Evolutionary conservation across 1,284 basidiomycete species (phyloP).

Genomic region (Vanrija sp.): DNA sequence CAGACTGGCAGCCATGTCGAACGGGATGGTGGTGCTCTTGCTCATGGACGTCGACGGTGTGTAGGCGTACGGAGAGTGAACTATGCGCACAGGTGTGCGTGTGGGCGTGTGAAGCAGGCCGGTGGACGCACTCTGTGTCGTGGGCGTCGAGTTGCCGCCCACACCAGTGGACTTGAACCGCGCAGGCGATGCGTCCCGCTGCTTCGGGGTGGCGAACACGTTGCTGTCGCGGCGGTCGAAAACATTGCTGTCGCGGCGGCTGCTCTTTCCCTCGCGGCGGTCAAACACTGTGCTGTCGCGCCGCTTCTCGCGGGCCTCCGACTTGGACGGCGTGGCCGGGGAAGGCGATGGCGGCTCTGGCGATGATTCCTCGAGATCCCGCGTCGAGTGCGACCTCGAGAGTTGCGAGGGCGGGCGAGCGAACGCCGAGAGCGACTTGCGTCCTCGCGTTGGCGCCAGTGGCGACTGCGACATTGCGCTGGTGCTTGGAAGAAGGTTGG

Average conservation of each 20-base stretch:
- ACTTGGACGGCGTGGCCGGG: neutral
- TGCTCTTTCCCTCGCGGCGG: neutral
- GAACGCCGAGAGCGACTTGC: slow-evolving; percentile 36
- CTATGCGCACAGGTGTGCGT: slow-evolving; percentile 4
- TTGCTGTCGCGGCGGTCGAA: neutral
- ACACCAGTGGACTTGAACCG: neutral
- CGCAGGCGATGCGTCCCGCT: neutral
- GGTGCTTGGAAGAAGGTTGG: neutral
- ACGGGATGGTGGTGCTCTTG: slow-evolving; percentile 34
- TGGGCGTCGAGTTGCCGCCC: neutral
- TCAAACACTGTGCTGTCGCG: neutral
- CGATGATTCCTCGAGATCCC: slow-evolving; percentile 1
- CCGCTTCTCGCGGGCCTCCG: neutral
- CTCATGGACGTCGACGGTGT: slow-evolving; percentile 36
- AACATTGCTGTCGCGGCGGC: neutral
- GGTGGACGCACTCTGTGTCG: neutral
- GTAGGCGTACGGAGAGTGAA: slow-evolving; percentile 33
- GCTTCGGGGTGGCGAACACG: slow-evolving; percentile 10
- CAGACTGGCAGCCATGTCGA: slow-evolving; percentile 40
- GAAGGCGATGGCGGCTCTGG: neutral
- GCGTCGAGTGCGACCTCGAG: slow-evolving; percentile 26
- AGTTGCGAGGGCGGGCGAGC: slow-evolving; percentile 38
- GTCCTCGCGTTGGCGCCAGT: slow-evolving; percentile 30
- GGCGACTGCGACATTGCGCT: slow-evolving; percentile 44
- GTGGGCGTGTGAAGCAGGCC: slow-evolving; percentile 6